Evolutionary conservation across 306 rosid species (phyloP).

Genomic region (Lathyrus oleraceus): DNA sequence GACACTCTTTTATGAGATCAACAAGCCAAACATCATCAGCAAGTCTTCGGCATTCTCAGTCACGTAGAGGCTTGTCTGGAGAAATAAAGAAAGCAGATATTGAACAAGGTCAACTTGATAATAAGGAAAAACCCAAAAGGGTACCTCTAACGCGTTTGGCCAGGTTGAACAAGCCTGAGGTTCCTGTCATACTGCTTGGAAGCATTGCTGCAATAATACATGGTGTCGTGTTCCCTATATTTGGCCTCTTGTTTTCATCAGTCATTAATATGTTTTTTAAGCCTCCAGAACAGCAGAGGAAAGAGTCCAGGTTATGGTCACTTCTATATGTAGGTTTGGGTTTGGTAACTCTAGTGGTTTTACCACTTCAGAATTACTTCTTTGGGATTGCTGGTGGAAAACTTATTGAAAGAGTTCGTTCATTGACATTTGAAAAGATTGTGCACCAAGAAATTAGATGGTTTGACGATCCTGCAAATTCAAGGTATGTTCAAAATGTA

Average conservation of each 20-base stretch:
- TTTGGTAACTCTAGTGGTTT: conserved; percentile 29
- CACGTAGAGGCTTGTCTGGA: conserved; percentile 33
- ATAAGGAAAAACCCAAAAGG: conserved; percentile 16
- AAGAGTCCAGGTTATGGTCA: conserved; percentile 70
- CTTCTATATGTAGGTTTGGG: conserved; percentile 64
- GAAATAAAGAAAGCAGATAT: conserved; percentile 6
- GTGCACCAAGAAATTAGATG: conserved; percentile 83
- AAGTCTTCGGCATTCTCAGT: conserved; percentile 32
- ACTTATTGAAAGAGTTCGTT: conserved; percentile 68
- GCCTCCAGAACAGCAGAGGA: conserved; percentile 50
- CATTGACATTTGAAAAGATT: conserved; percentile 69
- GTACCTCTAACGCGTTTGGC: conserved; percentile 60
- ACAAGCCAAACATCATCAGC: conserved; percentile 53
- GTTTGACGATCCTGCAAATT: conserved; percentile 88
- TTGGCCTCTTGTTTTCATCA: conserved; percentile 73
- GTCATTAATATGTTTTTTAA: conserved; percentile 62
- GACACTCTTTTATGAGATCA: conserved; percentile 43
- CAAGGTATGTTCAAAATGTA: conserved; percentile 53
- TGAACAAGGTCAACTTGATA: conserved; percentile 7
- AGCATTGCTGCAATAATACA: conserved; percentile 59
- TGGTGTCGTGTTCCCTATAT: conserved; percentile 69
- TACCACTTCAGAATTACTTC: conserved; percentile 56
- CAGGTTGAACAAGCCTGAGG: conserved; percentile 68
- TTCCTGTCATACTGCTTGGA: conserved; percentile 63
- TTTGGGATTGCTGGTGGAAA: conserved; percentile 89